phyloP scores from a whole-genome alignment of 202 grass and related monocot species.

The Dendrocalamus latiflorus region DNA sequence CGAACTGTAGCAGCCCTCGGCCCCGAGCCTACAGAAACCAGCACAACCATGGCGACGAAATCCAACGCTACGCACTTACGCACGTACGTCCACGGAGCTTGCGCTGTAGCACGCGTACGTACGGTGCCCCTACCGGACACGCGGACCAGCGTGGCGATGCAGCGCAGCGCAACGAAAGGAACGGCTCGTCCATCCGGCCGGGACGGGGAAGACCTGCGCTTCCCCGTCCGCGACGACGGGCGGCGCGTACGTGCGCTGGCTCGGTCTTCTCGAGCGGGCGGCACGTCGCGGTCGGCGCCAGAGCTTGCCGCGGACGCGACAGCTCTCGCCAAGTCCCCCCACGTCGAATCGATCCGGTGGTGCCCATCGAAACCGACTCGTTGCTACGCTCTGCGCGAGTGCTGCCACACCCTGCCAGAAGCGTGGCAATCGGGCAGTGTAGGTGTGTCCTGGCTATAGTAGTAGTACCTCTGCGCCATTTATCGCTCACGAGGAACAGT shows the following conservation, averaged over 20 bases:
- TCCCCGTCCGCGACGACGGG: not conserved
- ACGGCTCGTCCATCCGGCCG: not conserved
- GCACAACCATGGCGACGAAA: too few relatives aligned
- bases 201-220: not conserved
- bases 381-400: not conserved
- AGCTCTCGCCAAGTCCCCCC: not conserved
- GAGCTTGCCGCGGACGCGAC: not conserved
- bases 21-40: not conserved
- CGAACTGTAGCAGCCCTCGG: not conserved
- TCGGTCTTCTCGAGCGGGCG: not conserved
- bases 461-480: not conserved
- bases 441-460: not conserved
- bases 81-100: not conserved
- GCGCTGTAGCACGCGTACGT: not conserved
- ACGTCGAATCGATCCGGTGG: not conserved
- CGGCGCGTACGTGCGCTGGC: not conserved
- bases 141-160: not conserved
- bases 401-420: too few relatives aligned
- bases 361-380: not conserved
- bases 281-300: conserved; percentile 1
- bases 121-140: not conserved
- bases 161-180: not conserved
- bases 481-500: not conserved
- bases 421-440: not conserved
- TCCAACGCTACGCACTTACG: too few relatives aligned